Percentiles rank a stretch among this genome's conserved stretches.
Conservation (phyloP, 2,329 filamentous ascomycete genomes). For the Aspergillus pseudoterreus region DNA sequence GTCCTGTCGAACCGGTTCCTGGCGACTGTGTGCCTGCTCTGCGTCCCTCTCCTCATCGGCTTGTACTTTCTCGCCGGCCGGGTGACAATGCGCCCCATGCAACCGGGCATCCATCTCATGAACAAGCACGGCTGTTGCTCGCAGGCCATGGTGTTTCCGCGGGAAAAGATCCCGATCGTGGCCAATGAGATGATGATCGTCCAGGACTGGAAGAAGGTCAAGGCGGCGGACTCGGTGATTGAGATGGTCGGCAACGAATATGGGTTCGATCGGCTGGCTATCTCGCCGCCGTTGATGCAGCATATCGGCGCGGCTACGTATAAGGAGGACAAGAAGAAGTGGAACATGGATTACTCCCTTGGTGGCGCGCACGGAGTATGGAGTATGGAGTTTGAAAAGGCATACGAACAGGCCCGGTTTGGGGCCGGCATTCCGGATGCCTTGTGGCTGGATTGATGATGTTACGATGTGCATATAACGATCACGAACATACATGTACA, state of each 20-base stretch:
- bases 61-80: conserved; percentile 43
- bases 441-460: not conserved
- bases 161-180: conserved; percentile 18
- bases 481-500: too few species aligned
- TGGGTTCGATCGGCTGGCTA: conserved; percentile 15
- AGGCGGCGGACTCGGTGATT: conserved; percentile 19
- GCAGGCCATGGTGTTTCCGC: conserved; percentile 44
- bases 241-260: conserved; percentile 15
- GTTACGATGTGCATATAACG: too few species aligned
- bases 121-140: conserved; percentile 43
- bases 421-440: not conserved
- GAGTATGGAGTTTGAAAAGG: conserved; percentile 22
- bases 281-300: conserved; percentile 23
- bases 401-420: conserved; percentile 4
- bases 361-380: conserved; percentile 22
- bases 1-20: conserved; percentile 22
- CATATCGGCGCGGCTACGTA: conserved; percentile 22
- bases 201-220: conserved; percentile 8
- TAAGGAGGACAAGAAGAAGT: conserved; percentile 18
- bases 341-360: conserved; percentile 14
- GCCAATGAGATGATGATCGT: conserved; percentile 13
- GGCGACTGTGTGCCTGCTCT: conserved; percentile 26
- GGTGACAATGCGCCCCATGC: conserved; percentile 35
- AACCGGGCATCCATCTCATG: conserved; percentile 39
- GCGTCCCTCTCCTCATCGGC: conserved; percentile 25